phyloP scores from a whole-genome alignment of 2,329 filamentous ascomycete species.

The Sporothrix schenckii region DNA sequence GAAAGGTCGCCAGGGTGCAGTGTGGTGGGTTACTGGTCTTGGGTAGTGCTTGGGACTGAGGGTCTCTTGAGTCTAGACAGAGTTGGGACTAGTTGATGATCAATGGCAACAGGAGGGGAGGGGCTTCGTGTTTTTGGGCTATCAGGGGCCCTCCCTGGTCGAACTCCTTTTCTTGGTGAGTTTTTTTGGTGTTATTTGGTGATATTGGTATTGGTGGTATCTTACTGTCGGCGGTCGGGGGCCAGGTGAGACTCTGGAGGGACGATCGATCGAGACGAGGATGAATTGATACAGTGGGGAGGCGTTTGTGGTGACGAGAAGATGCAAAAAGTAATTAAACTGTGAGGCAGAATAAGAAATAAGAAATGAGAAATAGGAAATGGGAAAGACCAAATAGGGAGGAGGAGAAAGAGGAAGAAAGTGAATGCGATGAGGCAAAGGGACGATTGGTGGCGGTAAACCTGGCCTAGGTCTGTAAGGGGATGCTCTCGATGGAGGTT shows the following conservation, averaged over 20 bases:
- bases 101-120: constrained; percentile 30
- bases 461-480: background rate
- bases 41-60: constrained; percentile 30
- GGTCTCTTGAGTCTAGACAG: constrained; percentile 30
- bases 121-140: constrained; percentile 26
- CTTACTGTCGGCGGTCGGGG: background rate
- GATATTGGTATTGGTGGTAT: background rate
- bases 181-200: constrained; percentile 10
- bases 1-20: constrained; percentile 35
- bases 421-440: background rate
- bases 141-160: constrained; percentile 26
- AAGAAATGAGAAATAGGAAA: background rate
- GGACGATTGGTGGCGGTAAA: constrained; percentile 12
- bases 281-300: background rate
- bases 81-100: constrained; percentile 37
- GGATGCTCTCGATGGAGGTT: background rate
- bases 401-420: background rate
- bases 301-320: background rate
- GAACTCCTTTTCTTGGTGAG: constrained; percentile 20
- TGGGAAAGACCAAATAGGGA: background rate
- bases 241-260: constrained; percentile 21
- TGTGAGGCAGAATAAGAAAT: background rate
- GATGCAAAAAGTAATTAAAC: background rate
- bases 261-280: constrained; percentile 13
- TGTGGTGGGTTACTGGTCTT: constrained; percentile 11